Percentiles rank a stretch among this genome's conserved stretches.
phyloP scores from a whole-genome alignment of 495 filamentous ascomycete species.

The Xylaria telfairii region DNA sequence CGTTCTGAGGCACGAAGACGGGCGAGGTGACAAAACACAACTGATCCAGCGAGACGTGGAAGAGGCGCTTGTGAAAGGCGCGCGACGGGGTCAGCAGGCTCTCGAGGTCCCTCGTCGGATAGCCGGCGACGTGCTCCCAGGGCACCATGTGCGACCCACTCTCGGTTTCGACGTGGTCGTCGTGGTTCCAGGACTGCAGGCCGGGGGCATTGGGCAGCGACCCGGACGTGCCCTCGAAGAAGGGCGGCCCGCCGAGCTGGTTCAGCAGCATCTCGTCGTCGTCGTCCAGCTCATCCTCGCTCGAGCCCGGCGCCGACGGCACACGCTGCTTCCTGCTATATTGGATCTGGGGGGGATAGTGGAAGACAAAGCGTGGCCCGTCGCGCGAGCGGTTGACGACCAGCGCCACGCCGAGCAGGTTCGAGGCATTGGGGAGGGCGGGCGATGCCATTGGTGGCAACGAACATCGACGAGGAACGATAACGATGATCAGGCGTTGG shows the following conservation, averaged over 20 bases:
- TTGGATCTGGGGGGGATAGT: constrained; percentile 70
- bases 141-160: constrained; percentile 63
- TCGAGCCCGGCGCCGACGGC: constrained; percentile 34
- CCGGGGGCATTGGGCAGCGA: constrained; percentile 44
- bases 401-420: constrained; percentile 76
- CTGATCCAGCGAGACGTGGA: constrained; percentile 86
- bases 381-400: constrained; percentile 82
- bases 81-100: constrained; percentile 80
- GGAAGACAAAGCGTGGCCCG: constrained; percentile 86
- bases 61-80: constrained; percentile 83
- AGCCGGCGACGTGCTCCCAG: constrained; percentile 81
- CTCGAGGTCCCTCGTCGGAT: constrained; percentile 78
- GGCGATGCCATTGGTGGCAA: constrained; percentile 48
- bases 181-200: constrained; percentile 61
- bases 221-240: constrained; percentile 41
- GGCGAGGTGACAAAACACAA: constrained; percentile 86
- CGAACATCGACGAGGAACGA: no score
- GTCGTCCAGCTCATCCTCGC: constrained; percentile 49
- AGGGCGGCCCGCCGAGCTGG: constrained; percentile 36
- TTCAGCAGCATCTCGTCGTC: constrained; percentile 50
- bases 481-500: background rate
- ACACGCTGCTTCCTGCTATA: constrained; percentile 33
- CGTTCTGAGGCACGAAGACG: constrained; percentile 84
- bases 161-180: constrained; percentile 59
- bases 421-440: constrained; percentile 54